Conservation (phyloP, 768 basidiomycete genomes). For the Calocera viscosa region DNA sequence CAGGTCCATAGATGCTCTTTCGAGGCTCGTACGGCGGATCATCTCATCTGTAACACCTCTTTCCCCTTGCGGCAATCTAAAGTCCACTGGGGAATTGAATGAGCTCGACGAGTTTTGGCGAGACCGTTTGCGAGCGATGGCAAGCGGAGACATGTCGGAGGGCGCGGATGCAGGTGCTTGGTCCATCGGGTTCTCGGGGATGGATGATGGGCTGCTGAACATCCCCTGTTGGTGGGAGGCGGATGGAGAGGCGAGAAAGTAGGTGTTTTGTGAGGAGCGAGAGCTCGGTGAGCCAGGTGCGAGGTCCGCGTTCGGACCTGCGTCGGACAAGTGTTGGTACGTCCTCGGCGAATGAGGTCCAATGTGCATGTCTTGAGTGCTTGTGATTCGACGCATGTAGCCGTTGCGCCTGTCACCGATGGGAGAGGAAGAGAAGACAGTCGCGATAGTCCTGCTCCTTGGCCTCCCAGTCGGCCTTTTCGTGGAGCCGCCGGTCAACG, state of each 20-base stretch:
- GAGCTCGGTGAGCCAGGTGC: not conserved
- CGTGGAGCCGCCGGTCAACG: not conserved
- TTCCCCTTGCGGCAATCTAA: not conserved
- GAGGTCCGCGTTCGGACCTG: not conserved
- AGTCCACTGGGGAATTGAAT: not conserved
- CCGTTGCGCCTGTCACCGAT: not conserved
- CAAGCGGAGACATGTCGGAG: not conserved
- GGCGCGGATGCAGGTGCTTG: not conserved
- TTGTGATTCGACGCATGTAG: not conserved
- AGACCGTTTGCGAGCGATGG: not conserved
- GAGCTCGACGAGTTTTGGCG: not conserved
- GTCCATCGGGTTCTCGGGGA: not conserved
- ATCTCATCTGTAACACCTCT: not conserved
- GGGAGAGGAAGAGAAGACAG: not conserved
- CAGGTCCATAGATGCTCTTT: not conserved
- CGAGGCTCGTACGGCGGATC: slow-evolving; percentile 1
- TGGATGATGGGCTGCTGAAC: not conserved
- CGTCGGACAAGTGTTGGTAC: not conserved
- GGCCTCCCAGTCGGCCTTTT: not conserved
- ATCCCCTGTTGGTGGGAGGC: not conserved
- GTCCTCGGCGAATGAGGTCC: not conserved
- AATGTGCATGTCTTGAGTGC: not conserved
- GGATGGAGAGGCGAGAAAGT: not conserved
- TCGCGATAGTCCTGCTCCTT: not conserved
- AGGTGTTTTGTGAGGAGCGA: not conserved